Base-by-base conservation (phyloP, 805 yeast species). In the Hanseniaspora clermontiae region DNA sequence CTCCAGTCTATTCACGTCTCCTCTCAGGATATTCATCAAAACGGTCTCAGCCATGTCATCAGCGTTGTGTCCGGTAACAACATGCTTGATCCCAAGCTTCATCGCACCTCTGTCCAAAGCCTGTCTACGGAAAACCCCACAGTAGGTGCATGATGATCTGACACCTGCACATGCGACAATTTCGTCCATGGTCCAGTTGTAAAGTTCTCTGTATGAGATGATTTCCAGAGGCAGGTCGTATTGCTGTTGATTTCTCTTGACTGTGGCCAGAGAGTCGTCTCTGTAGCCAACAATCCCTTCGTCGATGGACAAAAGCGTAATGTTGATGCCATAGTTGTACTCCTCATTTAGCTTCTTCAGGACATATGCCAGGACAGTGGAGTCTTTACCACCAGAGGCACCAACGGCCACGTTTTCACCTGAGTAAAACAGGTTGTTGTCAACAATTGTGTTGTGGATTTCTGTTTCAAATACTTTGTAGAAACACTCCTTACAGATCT, bases 21-120 rank as follows among this genome's bases (percentile, higher is more conserved):
- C 99, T 63, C 99, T 76, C 32, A 93, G 71, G 46, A 93, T 70
- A 68, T 93, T 93, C 97, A 93, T 91, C 55, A 93, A 70, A 5
- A 93, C 95, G 0, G 99, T 93, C 65, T 93, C 99, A 1, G 99
- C 99, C 87, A 93, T 86, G 70, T 93, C 99, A 68, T 93, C 99
- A 0, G 99, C 99, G 68, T 93, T 93, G 70, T 93, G 99, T 2
- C 99, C 99, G 0, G 99, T 93, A 1, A 93, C 95, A 36, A 93
- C 93, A 69, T 93, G 99, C 55, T 77, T 75, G 52, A 93, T 89
- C 0, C 83, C 88, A 27, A 91, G 70, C 65, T 83, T 84, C 11
- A 86, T 82, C 2, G 97, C 96, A 1, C 98, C 99, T 62, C 99
- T 76, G 68, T 93, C 99, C 49, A 93, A 71, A 0, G 98, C 97